Conservation (phyloP, 441 rosid species). For the Daphne laureola region DNA sequence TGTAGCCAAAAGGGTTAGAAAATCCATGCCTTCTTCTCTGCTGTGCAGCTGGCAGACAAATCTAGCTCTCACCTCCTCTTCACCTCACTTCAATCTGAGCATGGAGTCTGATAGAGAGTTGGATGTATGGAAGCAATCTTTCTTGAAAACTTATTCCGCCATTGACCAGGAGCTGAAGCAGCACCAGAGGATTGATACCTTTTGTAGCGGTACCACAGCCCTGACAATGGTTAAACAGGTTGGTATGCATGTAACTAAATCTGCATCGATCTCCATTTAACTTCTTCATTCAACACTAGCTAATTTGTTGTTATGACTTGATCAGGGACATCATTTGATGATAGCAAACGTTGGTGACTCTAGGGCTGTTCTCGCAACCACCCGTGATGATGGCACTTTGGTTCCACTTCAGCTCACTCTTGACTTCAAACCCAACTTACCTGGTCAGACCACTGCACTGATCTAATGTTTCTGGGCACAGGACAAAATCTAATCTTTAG, state of each 20-base stretch:
- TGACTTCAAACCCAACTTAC: slow-evolving; percentile 79
- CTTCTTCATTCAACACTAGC: not conserved
- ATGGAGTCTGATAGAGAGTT: slow-evolving; percentile 24
- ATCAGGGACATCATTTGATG: slow-evolving; percentile 50
- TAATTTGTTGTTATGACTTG: not conserved
- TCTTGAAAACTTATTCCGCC: slow-evolving; percentile 54
- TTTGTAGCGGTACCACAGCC: slow-evolving; percentile 70
- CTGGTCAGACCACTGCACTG: slow-evolving; percentile 30
- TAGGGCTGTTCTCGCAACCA: slow-evolving; percentile 71
- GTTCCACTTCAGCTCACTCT: slow-evolving; percentile 72
- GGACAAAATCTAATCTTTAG: not conserved
- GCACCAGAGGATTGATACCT: slow-evolving; percentile 51
- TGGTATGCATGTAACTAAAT: slow-evolving; percentile 9
- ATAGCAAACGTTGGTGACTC: slow-evolving; percentile 89
- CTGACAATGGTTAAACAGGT: slow-evolving; percentile 75
- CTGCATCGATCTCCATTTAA: not conserved
- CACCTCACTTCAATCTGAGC: slow-evolving; percentile 27
- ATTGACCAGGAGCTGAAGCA: slow-evolving; percentile 67
- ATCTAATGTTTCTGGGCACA: not conserved
- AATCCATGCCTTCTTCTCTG: slow-evolving; percentile 49
- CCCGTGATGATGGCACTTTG: slow-evolving; percentile 43
- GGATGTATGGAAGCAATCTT: slow-evolving; percentile 72
- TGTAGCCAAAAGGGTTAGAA: slow-evolving; percentile 53
- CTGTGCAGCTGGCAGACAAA: slow-evolving; percentile 76
- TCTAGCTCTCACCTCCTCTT: slow-evolving; percentile 36